Evolutionary conservation across 1,284 basidiomycete species (phyloP).

Genomic region (Mycosarcoma maydis): DNA sequence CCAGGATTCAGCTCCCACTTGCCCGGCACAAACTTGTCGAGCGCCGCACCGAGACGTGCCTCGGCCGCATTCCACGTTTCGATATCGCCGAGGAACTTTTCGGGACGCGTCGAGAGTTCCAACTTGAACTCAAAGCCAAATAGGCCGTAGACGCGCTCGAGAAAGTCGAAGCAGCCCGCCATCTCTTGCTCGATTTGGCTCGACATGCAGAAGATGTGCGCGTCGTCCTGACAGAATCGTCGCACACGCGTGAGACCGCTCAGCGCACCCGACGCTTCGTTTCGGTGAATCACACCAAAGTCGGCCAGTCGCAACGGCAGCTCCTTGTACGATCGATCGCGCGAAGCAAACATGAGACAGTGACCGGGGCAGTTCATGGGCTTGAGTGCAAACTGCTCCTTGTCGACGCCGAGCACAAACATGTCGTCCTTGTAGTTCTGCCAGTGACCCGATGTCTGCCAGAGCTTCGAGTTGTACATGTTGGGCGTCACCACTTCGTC

Average conservation of each 20-base stretch:
- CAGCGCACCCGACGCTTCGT: constrained; percentile 94
- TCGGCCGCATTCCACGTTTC: constrained; percentile 92
- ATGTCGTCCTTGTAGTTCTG: constrained; percentile 89
- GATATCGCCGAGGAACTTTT: constrained; percentile 89
- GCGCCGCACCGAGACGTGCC: constrained; percentile 84
- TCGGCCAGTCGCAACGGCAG: constrained; percentile 97
- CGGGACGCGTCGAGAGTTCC: constrained; percentile 93
- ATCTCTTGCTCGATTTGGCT: constrained; percentile 90
- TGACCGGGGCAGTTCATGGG: constrained; percentile 99
- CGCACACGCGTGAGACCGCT: constrained; percentile 93
- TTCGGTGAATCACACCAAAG: constrained; percentile 96
- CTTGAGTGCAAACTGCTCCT: constrained; percentile 77
- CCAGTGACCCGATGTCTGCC: constrained; percentile 99
- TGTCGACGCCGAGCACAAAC: constrained; percentile 93
- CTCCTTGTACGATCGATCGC: constrained; percentile 94
- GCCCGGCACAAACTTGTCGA: constrained; percentile 87
- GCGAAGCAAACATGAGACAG: constrained; percentile 92
- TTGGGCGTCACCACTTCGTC: constrained; percentile 88
- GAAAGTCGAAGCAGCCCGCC: constrained; percentile 87
- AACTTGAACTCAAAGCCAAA: constrained; percentile 98
- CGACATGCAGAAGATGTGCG: constrained; percentile 96
- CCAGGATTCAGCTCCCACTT: constrained; percentile 94
- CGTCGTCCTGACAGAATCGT: constrained; percentile 97
- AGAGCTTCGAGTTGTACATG: constrained; percentile 95
- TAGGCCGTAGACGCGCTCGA: constrained; percentile 86